Base-by-base conservation (phyloP, 2,329 filamentous ascomycete species). In the Pyricularia sp. region DNA sequence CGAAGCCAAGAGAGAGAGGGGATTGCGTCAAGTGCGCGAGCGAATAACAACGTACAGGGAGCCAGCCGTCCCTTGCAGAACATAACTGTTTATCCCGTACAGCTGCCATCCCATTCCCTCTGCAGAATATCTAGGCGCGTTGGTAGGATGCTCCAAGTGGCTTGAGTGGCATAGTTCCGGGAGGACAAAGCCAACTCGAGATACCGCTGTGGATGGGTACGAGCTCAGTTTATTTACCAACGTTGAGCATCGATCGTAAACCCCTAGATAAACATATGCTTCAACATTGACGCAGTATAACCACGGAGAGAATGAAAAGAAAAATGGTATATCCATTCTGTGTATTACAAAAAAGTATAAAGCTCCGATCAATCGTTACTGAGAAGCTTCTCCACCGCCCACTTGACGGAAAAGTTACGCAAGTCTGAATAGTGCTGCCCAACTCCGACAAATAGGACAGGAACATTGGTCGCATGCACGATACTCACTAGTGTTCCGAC, bases 391-490 rank as follows among this genome's bases (percentile, higher is more conserved):
- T 89, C 86, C 6, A 90, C 88, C 1, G 88, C 88, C 88, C 88
- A 90, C 72, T 85, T 86, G 64, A 90, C 88, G n/a, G 86, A 89
- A 73, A 90, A 87, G 76, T 88, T 90, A 70, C 88, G 84, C 71
- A 90, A 80, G 75, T 90, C 88, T 59, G 86, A 89, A 75, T 90
- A 90, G 75, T 90, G 88, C 78, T 90, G 88, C 14, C 88, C 88
- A 31, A 90, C 87, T 69, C 86, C 95, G 73, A 99, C 86, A 77
- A 99, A 99, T 12, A 98, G 85, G 25, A 99, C 93, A 0, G 96
- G 96, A 64, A 99, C 96, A 31, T 94, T 93, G 3, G 96, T 99
- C 3, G 95, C 94, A 81, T 98, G 94, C 58, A 99, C 94, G 83
- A 99, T 94, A 77, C 92, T 97, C 71, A 99, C 95, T 72, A 99